Conservation (phyloP, 2,329 filamentous ascomycete species). For the Colletotrichum sp. region DNA sequence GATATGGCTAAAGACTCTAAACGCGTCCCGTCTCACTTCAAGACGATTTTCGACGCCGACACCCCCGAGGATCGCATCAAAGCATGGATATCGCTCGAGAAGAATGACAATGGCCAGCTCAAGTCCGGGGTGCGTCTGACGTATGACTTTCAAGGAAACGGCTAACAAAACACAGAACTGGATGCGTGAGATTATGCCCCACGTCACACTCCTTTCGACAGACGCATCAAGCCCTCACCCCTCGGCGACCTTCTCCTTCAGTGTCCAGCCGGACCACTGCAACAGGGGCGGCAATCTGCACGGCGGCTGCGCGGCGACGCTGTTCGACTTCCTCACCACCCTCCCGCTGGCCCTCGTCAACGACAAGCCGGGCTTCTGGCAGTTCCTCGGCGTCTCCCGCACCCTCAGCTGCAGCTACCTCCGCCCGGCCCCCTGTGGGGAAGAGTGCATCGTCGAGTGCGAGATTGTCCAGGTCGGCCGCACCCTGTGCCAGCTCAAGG, state of each 20-base stretch:
- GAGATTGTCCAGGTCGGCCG: constrained; percentile 63
- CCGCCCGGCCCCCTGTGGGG: constrained; percentile 60
- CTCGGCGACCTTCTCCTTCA: constrained; percentile 49
- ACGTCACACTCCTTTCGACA: constrained; percentile 44
- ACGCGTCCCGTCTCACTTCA: constrained; percentile 73
- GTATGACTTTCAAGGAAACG: not conserved
- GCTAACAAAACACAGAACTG: constrained; percentile 41
- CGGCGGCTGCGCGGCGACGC: constrained; percentile 66
- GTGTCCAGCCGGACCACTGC: constrained; percentile 53
- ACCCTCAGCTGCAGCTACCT: constrained; percentile 72
- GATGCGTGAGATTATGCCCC: constrained; percentile 44
- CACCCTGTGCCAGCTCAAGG: constrained; percentile 56
- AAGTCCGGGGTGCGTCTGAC: constrained; percentile 32
- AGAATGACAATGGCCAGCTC: constrained; percentile 28
- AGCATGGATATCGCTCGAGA: constrained; percentile 33
- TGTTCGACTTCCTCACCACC: constrained; percentile 71
- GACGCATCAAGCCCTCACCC: constrained; percentile 38
- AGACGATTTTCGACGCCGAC: constrained; percentile 11
- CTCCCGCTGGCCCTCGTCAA: constrained; percentile 60
- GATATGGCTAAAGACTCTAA: constrained; percentile 75
- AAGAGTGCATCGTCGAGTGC: constrained; percentile 56
- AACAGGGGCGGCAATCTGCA: constrained; percentile 62
- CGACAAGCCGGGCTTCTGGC: constrained; percentile 61
- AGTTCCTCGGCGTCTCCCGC: constrained; percentile 65
- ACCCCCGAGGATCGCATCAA: constrained; percentile 30